Percentiles rank a stretch among this genome's conserved stretches.
These are phyloP conservation scores for Leccinum pallidistipes DNA, from an alignment of 1,284 basidiomycete species.

Conservation along the genomic window DNA sequence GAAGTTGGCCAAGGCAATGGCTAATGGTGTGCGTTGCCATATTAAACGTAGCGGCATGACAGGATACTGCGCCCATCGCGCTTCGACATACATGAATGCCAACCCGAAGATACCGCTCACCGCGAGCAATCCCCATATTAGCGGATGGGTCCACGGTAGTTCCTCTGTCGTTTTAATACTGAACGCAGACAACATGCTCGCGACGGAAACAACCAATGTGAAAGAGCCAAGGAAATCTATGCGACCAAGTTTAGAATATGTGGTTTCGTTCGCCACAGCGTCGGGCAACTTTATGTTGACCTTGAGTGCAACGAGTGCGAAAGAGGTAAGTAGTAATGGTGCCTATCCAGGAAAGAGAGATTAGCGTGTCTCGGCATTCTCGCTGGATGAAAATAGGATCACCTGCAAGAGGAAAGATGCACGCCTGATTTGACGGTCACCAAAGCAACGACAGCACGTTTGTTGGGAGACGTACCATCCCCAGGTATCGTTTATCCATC, in stretches of 20 bases:
- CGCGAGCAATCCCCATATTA: slow-evolving; percentile 65
- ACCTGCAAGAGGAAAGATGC: slow-evolving; percentile 47
- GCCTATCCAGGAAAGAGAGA: slow-evolving; percentile 51
- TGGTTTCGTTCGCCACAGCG: slow-evolving; percentile 56
- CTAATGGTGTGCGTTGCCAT: slow-evolving; percentile 72
- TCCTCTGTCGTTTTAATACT: slow-evolving; percentile 83
- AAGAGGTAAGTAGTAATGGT: slow-evolving; percentile 71
- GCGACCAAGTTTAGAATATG: slow-evolving; percentile 58
- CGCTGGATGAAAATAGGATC: slow-evolving; percentile 47
- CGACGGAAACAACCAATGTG: slow-evolving; percentile 75
- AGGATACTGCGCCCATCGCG: not conserved
- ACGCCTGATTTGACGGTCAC: slow-evolving; percentile 26
- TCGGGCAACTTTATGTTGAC: slow-evolving; percentile 69
- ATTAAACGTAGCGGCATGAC: slow-evolving; percentile 84
- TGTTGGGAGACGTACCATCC: not conserved
- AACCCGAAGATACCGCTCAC: slow-evolving; percentile 53
- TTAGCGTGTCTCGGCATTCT: not conserved
- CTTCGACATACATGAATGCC: slow-evolving; percentile 43
- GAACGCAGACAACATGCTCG: slow-evolving; percentile 72
- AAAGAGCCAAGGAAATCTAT: slow-evolving; percentile 84
- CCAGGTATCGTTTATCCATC: slow-evolving; percentile 47
- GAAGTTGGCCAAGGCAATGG: slow-evolving; percentile 81
- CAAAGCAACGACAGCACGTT: not conserved
- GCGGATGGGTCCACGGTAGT: slow-evolving; percentile 24
- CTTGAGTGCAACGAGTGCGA: slow-evolving; percentile 67